These are phyloP conservation scores for Torulaspora microellipsoides DNA, from an alignment of 805 yeast species.

Conservation along the genomic window DNA sequence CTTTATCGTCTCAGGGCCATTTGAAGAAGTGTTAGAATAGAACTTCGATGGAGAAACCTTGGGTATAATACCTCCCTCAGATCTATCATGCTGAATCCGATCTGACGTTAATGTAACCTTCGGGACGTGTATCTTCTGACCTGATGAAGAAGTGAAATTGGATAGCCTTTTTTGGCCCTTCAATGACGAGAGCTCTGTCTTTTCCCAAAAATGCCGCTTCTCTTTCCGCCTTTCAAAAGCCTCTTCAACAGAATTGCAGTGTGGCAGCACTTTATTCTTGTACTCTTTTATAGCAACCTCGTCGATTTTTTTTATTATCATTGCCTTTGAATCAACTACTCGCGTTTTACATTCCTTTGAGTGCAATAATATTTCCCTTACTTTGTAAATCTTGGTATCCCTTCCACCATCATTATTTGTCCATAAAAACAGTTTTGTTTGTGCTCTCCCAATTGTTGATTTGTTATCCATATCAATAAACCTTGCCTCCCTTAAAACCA, in stretches of 20 bases:
- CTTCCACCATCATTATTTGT: constrained; percentile 1
- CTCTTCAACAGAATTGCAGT: neutral
- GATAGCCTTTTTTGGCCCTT: constrained; percentile 5
- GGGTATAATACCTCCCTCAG: constrained; percentile 2
- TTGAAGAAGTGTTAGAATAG: constrained; percentile 1
- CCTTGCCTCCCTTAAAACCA: constrained; percentile 14
- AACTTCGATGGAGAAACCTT: constrained; percentile 3
- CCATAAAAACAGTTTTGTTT: constrained; percentile 6
- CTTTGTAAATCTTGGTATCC: constrained; percentile 2
- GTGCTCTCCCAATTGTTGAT: constrained; percentile 7
- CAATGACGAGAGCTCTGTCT: constrained; percentile 6
- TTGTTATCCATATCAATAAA: constrained; percentile 7
- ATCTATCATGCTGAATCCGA: neutral
- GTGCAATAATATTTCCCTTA: constrained; percentile 2
- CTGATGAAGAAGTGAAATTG: constrained; percentile 3
- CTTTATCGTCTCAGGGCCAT: neutral
- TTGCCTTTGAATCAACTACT: neutral
- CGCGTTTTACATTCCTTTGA: neutral
- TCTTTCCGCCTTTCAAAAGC: constrained; percentile 3
- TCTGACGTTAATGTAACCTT: neutral
- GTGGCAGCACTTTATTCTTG: neutral
- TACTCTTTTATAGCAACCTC: constrained; percentile 4
- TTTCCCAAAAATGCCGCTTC: constrained; percentile 8
- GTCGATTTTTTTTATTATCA: constrained; percentile 1
- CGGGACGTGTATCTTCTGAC: constrained; percentile 6